Conservation (phyloP, 1,284 basidiomycete species). For the Lentinula novae-zelandiae region DNA sequence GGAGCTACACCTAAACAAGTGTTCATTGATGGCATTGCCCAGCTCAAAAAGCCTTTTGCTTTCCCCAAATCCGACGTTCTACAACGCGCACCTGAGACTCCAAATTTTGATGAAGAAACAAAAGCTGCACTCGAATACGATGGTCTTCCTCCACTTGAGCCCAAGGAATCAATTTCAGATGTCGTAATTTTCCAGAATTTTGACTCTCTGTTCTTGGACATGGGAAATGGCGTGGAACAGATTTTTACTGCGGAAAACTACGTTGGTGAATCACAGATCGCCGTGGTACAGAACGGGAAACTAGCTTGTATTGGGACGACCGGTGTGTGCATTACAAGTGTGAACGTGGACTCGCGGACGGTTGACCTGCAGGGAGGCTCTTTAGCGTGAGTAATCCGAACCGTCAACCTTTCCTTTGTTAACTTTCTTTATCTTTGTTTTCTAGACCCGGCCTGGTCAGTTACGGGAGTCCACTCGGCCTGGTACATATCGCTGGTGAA, state of each 20-base stretch:
- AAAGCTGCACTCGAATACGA: constrained; percentile 53
- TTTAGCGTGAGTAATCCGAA: constrained; percentile 32
- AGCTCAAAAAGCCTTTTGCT: constrained; percentile 29
- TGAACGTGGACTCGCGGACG: constrained; percentile 20
- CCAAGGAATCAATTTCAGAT: constrained; percentile 26
- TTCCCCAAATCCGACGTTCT: constrained; percentile 39
- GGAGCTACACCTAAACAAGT: constrained; percentile 63
- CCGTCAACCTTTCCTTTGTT: background rate
- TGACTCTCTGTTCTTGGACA: constrained; percentile 40
- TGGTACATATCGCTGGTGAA: constrained; percentile 65
- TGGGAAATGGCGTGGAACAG: constrained; percentile 23
- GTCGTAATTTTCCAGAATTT: constrained; percentile 58
- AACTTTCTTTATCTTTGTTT: background rate
- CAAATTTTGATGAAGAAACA: constrained; percentile 57
- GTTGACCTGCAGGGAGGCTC: constrained; percentile 51
- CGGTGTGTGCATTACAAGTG: constrained; percentile 7
- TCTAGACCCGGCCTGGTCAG: constrained; percentile 55
- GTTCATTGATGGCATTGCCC: constrained; percentile 59
- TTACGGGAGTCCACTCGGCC: constrained; percentile 56
- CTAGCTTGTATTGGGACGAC: constrained; percentile 30
- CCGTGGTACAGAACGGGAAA: constrained; percentile 38
- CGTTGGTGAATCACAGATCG: constrained; percentile 22
- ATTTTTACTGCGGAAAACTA: constrained; percentile 20
- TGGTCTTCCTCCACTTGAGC: constrained; percentile 62
- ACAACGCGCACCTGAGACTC: constrained; percentile 51